Percentiles rank a stretch among this genome's conserved stretches.
These are phyloP conservation scores for Fusarium praegraminearum DNA, from an alignment of 2,329 filamentous ascomycete genomes.

Conservation along the genomic window DNA sequence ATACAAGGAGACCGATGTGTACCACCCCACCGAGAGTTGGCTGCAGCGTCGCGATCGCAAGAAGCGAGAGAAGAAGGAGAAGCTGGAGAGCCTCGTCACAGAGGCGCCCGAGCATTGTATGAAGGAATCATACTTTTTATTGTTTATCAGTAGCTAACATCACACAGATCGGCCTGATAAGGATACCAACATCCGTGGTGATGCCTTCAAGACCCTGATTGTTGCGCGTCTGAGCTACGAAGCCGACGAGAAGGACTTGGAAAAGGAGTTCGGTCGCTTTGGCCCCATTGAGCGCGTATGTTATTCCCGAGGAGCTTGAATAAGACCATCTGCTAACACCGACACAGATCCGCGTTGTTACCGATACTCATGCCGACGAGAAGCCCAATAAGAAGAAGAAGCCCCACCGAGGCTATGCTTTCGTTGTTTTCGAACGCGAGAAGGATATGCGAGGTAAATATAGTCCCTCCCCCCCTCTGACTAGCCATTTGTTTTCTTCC, in stretches of 20 bases:
- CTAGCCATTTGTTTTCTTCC: constrained; percentile 42
- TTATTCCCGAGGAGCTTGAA: neutral
- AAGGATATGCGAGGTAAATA: constrained; percentile 98
- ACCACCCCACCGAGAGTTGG: constrained; percentile 91
- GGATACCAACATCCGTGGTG: constrained; percentile 89
- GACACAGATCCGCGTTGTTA: constrained; percentile 84
- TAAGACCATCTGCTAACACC: constrained; percentile 30
- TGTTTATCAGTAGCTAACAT: constrained; percentile 28
- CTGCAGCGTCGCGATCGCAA: constrained; percentile 86
- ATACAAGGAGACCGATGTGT: constrained; percentile 82
- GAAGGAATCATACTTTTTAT: constrained; percentile 34
- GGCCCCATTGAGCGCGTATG: constrained; percentile 92
- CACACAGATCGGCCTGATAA: constrained; percentile 80
- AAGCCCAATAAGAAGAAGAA: constrained; percentile 83
- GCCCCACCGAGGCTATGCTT: constrained; percentile 90
- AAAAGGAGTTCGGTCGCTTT: constrained; percentile 92
- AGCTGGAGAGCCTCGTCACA: constrained; percentile 71
- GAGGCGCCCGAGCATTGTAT: constrained; percentile 75
- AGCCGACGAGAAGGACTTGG: constrained; percentile 87
- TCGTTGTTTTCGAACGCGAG: constrained; percentile 96
- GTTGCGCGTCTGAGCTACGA: constrained; percentile 92
- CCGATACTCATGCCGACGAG: constrained; percentile 76
- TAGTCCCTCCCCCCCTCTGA: constrained; percentile 51
- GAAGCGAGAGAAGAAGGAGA: constrained; percentile 81
- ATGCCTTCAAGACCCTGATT: constrained; percentile 95